Evolutionary conservation across 2,329 filamentous ascomycete genomes (phyloP).

Genomic region (Verticillium nonalfalfae): DNA sequence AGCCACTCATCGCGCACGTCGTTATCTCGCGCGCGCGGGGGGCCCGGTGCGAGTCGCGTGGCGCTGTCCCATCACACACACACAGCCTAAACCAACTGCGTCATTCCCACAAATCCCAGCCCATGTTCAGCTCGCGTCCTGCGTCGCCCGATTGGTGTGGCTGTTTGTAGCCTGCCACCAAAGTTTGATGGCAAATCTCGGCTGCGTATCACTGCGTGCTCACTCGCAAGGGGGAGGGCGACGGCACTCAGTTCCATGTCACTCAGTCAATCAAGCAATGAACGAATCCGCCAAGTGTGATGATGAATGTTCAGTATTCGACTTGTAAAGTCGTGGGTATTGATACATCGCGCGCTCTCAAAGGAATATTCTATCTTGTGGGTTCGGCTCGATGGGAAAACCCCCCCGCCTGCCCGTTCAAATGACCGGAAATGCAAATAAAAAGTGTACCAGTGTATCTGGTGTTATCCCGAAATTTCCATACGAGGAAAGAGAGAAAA

Average conservation of each 20-base stretch:
- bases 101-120: background rate
- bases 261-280: background rate
- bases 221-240: background rate
- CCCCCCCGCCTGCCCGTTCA: background rate
- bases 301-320: background rate
- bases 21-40: background rate
- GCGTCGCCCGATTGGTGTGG: background rate
- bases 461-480: background rate
- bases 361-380: background rate
- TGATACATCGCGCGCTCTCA: background rate
- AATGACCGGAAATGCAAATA: background rate
- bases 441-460: background rate
- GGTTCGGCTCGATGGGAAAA: background rate
- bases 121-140: background rate
- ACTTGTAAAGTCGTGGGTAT: background rate
- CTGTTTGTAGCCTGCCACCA: background rate
- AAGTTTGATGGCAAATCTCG: background rate
- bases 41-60: background rate
- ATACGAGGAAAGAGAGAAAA: background rate
- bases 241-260: too few species aligned
- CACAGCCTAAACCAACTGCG: background rate
- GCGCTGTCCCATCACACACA: background rate
- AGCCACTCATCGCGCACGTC: background rate
- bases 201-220: background rate
- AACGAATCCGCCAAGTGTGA: background rate